Percentiles rank a stretch among this genome's conserved stretches.
phyloP scores from a whole-genome alignment of 1,284 basidiomycete species.

The Fomes fomentarius region DNA sequence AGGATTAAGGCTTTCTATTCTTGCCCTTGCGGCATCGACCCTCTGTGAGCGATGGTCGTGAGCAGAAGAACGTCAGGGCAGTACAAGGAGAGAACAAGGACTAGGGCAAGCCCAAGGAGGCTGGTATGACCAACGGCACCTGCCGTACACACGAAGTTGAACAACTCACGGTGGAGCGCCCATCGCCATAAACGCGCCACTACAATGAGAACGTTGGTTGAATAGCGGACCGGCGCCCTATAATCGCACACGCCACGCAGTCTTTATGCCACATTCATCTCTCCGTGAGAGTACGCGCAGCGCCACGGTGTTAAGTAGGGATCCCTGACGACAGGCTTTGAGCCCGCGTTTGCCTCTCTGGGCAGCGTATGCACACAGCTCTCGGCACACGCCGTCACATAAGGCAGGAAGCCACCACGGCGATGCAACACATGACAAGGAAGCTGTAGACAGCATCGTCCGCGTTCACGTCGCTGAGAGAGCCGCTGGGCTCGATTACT shows the following conservation, averaged over 20 bases:
- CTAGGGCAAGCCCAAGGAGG: neutral
- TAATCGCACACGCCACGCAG: constrained; percentile 18
- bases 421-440: neutral
- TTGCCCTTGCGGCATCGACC: constrained; percentile 80
- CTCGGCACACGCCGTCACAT: neutral
- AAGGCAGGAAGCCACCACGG: neutral
- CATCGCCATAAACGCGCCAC: neutral
- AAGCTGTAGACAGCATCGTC: neutral
- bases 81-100: neutral
- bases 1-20: constrained; percentile 91
- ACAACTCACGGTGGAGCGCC: constrained; percentile 1
- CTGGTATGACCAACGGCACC: neutral
- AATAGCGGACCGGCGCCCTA: neutral
- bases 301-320: constrained; percentile 5
- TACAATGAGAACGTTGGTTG: constrained; percentile 2
- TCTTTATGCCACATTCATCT: neutral
- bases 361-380: constrained; percentile 1
- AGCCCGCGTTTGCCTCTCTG: constrained; percentile 8
- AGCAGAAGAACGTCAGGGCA: constrained; percentile 21
- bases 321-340: constrained; percentile 14
- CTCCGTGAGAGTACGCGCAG: constrained; percentile 18
- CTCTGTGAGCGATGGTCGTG: constrained; percentile 53
- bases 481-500: neutral
- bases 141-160: neutral
- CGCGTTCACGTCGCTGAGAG: constrained; percentile 12